Base-by-base conservation (phyloP, 129 eudicot species). In the Saussurea involucrata region DNA sequence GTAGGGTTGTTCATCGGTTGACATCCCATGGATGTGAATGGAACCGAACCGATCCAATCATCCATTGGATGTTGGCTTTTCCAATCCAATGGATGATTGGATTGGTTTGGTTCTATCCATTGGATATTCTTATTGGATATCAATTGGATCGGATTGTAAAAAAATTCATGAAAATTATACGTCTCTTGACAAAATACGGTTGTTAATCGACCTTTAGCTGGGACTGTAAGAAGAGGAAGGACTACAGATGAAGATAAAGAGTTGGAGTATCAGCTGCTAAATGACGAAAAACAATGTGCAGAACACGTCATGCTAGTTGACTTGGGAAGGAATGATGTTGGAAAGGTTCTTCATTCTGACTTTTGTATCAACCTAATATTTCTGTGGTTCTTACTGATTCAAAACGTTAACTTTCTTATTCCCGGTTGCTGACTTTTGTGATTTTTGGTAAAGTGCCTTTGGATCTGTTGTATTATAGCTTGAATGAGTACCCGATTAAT, bases 261-360 rank as follows among this genome's bases (percentile, higher is more conserved):
- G 74, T 68, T 75, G 21, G 92, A 89, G 72, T 75, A 13, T 58
- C 75, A 68, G 80, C 82, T 88, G 46, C 63, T 89, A 22, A 89
- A 73, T 28, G 92, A 89, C 79, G 83, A 84, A 81, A 94, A 91
- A 82, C 93, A 89, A 78, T 68, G 90, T 33, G 96, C 94, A 13
- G 97, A 94, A 78, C 96, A 91, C 69, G 73, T 87, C 42, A 91
- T 89, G 98, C 86, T 94, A 66, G 97, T 89, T 77, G 98, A 94
- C 78, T 85, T 87, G 83, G 94, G 86, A 64, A 80, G 92, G 76
- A 91, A 91, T 82, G 96, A 94, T 71, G 96, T 91, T 17, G 93
- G 97, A 77, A 93, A 93, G 98, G 98, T 91, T 55, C 25, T 37
- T 72, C 28, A 22, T 34, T 34, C 55, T 67, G 27, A 72, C 65